phyloP scores from a whole-genome alignment of 75 land plant genomes.

The Cryptomeria japonica region DNA sequence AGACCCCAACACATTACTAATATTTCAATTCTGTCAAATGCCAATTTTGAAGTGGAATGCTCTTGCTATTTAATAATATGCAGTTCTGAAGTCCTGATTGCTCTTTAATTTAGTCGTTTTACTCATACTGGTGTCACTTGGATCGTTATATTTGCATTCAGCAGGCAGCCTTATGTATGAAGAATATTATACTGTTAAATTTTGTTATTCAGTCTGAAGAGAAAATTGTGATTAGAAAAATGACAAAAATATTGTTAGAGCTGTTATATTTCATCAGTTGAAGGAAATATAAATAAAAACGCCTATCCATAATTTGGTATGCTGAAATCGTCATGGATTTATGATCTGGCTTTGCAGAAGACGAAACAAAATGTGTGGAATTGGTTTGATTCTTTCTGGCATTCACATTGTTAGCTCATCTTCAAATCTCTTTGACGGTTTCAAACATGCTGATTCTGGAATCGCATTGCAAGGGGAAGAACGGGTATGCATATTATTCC shows the following conservation, averaged over 20 bases:
- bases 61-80: no score
- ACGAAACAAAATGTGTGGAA: conserved; percentile 68
- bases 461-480: not conserved
- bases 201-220: not conserved
- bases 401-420: conserved; percentile 29
- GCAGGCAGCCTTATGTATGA: not conserved
- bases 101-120: no score
- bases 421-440: conserved; percentile 12
- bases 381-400: conserved; percentile 61
- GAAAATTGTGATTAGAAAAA: not conserved
- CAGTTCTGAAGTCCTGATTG: no score
- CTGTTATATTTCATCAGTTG: not conserved
- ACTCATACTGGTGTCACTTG: no score
- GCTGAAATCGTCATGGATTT: not conserved
- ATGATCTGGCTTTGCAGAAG: not conserved
- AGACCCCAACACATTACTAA: no score
- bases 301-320: not conserved
- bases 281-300: not conserved
- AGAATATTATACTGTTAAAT: not conserved
- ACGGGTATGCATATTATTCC: conserved; percentile 6
- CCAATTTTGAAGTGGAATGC: no score
- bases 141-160: no score
- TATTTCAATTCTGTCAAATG: no score
- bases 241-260: not conserved
- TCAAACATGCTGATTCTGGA: not conserved